Base-by-base conservation (phyloP, 2,329 filamentous ascomycete species). In the Penicillium vulpinum region DNA sequence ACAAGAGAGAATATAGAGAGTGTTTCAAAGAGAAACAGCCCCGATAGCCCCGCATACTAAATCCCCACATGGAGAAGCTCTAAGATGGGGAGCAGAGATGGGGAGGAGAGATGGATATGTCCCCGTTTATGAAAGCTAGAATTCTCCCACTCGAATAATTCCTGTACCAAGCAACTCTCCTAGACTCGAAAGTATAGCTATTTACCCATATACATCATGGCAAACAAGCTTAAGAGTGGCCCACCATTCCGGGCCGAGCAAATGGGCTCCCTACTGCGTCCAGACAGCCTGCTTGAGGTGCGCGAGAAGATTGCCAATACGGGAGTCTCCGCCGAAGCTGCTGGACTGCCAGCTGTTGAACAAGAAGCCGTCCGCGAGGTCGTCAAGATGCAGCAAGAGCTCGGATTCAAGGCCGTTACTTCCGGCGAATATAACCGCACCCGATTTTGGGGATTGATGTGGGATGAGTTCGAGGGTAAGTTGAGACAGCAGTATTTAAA, bases 191-290 rank as follows among this genome's bases (percentile, higher is more conserved):
- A 31, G 5, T 15, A 22, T 15, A 51, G 5, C 28, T 9, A 41
- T 26, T 16, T 9, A 18, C 7, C 11, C 33, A 35, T 4, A 35
- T 29, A 40, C 33, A 57, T 7, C 24, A 61, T 64, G 62, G 35
- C 56, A 8, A 53, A 36, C 28, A 46, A 63, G 35, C 62, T 64
- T 22, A 57, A 61, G 45, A 66, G 58, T 35, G 60, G 60, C 26
- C 64, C 63, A n/a, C 63, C 62, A 22, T 65, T 65, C 52, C 60
- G 63, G 33, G 63, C 63, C 6, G 64, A 67, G 58, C 64, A 65
- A 3, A 54, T 67, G 63, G 62, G 63, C 52, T 66, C 64, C 2
- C 49, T 64, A 41, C 51, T 65, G 35, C 64, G 64, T 38, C 63
- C 64, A 6, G 54, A 57, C 11, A 46, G 60, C 43, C 50, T 66